phyloP scores from a whole-genome alignment of 371 early-diverging fungal species.

The Rhizopus microsporus region DNA sequence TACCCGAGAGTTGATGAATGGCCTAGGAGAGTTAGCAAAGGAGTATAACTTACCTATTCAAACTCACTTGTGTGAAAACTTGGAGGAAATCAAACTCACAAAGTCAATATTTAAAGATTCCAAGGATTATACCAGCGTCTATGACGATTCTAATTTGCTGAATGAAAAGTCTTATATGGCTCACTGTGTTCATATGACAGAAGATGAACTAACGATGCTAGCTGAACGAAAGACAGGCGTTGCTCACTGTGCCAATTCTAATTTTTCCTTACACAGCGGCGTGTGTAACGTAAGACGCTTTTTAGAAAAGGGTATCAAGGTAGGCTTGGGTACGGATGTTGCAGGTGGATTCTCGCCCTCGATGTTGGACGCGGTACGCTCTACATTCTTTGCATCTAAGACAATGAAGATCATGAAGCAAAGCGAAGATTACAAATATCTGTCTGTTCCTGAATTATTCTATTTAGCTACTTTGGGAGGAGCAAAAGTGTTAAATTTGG shows the following conservation, averaged over 20 bases:
- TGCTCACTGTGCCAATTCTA: slow-evolving; percentile 90
- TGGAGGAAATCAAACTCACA: slow-evolving; percentile 74
- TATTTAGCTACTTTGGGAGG: slow-evolving; percentile 92
- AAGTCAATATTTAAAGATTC: slow-evolving; percentile 69
- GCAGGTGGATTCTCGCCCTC: slow-evolving; percentile 86
- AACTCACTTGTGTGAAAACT: slow-evolving; percentile 86
- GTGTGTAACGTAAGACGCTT: slow-evolving; percentile 79
- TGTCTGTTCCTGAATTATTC: slow-evolving; percentile 63
- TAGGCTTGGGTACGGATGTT: slow-evolving; percentile 94
- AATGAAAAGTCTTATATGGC: slow-evolving; percentile 83
- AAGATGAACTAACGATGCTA: slow-evolving; percentile 68
- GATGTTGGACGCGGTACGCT: slow-evolving; percentile 84
- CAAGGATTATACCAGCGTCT: slow-evolving; percentile 75
- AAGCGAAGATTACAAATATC: slow-evolving; percentile 25
- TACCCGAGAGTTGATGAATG: slow-evolving; percentile 63
- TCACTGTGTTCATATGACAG: slow-evolving; percentile 86
- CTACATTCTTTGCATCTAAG: slow-evolving; percentile 76
- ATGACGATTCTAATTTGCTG: slow-evolving; percentile 67
- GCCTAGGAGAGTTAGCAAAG: slow-evolving; percentile 70
- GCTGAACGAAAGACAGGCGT: slow-evolving; percentile 67
- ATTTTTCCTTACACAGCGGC: slow-evolving; percentile 85
- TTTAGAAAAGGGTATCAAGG: slow-evolving; percentile 67
- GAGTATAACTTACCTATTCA: slow-evolving; percentile 73
- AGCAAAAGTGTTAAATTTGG: slow-evolving; percentile 76
- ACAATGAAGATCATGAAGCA: slow-evolving; percentile 36